Conservation (phyloP, 768 basidiomycete species). For the Leccinellum rugosiceps region DNA sequence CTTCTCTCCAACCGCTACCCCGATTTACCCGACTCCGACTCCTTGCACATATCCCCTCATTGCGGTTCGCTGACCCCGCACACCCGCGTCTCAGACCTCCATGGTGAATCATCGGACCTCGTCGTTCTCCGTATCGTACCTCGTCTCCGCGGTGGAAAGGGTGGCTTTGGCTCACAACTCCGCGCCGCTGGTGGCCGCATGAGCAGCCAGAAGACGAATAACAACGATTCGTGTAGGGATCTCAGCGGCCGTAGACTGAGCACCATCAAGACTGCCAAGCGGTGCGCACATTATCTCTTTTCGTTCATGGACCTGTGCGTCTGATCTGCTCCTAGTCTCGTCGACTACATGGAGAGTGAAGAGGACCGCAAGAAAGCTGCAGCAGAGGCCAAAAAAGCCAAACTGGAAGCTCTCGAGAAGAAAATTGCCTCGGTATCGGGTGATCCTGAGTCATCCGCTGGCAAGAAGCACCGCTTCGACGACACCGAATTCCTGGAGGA, state of each 20-base stretch:
- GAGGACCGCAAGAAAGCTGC: conserved; percentile 77
- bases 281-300: conserved; percentile 45
- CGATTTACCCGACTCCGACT: conserved; percentile 40
- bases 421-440: conserved; percentile 49
- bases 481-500: conserved; percentile 92
- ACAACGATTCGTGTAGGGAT: conserved; percentile 93
- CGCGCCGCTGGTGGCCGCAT: conserved; percentile 97
- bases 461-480: conserved; percentile 87
- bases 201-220: conserved; percentile 93
- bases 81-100: conserved; percentile 36
- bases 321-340: conserved; percentile 49
- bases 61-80: conserved; percentile 31
- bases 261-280: conserved; percentile 95
- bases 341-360: conserved; percentile 82
- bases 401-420: conserved; percentile 81
- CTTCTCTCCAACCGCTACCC: conserved; percentile 47
- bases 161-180: conserved; percentile 95
- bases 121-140: conserved; percentile 75
- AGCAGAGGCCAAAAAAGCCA: conserved; percentile 73
- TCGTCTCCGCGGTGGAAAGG: conserved; percentile 84
- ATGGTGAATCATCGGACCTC: conserved; percentile 34
- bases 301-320: not conserved
- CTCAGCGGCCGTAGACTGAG: conserved; percentile 85
- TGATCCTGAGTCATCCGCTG: conserved; percentile 49
- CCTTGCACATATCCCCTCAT: conserved; percentile 41